A percentile compares a stretch with the other conserved stretches of the same genome.
These are phyloP conservation scores for Microdochium trichocladiopsis DNA, from an alignment of 2,329 filamentous ascomycete genomes.

Conservation along the genomic window DNA sequence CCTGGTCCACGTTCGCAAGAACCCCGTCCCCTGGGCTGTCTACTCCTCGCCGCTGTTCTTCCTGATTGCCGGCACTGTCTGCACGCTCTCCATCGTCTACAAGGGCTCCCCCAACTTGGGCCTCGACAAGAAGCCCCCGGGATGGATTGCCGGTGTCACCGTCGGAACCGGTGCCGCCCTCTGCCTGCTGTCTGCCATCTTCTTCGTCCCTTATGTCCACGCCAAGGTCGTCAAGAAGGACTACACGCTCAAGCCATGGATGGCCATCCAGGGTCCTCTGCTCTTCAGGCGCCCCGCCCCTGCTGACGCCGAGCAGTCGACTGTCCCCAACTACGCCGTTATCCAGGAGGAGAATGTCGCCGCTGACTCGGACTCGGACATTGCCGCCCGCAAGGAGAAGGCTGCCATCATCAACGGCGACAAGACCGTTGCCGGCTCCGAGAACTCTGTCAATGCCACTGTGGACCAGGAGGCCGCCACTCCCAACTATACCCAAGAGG, in stretches of 20 bases:
- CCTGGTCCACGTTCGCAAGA: constrained; percentile 63
- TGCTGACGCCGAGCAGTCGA: constrained; percentile 42
- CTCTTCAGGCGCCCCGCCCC: constrained; percentile 54
- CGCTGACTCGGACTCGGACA: constrained; percentile 17
- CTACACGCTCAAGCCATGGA: constrained; percentile 54
- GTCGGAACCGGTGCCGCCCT: constrained; percentile 57
- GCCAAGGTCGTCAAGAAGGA: constrained; percentile 64
- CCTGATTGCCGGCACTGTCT: constrained; percentile 66
- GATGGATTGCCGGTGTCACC: constrained; percentile 61
- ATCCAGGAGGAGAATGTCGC: constrained; percentile 55
- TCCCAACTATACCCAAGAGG: constrained; percentile 28
- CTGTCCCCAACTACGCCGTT: constrained; percentile 71
- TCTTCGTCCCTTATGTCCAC: constrained; percentile 69
- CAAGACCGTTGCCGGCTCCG: constrained; percentile 21
- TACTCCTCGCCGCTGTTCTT: constrained; percentile 71
- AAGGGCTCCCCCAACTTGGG: constrained; percentile 68
- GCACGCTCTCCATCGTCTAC: constrained; percentile 72
- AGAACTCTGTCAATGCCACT: constrained; percentile 13
- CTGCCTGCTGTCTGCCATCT: constrained; percentile 51
- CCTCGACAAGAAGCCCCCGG: constrained; percentile 57
- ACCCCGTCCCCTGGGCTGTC: constrained; percentile 66
- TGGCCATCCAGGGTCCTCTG: constrained; percentile 55
- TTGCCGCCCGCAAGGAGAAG: not conserved
- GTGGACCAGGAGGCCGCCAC: constrained; percentile 31
- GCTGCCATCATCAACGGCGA: constrained; percentile 15